phyloP scores from a whole-genome alignment of 768 basidiomycete species.

The Mrakia frigida region DNA sequence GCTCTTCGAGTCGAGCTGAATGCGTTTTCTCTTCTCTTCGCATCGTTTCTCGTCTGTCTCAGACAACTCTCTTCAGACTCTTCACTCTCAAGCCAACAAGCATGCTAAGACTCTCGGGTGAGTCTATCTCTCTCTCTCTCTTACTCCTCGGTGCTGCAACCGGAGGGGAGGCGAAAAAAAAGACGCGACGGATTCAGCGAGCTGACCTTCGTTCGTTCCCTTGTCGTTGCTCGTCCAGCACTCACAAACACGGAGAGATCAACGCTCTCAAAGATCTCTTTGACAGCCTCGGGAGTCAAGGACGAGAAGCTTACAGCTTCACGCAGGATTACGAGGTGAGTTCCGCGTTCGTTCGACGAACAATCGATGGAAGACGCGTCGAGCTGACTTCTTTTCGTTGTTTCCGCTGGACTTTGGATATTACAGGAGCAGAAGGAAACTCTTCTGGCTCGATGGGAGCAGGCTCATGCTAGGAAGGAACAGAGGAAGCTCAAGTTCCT shows the following conservation, averaged over 20 bases:
- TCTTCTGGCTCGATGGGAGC: background rate
- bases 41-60: background rate
- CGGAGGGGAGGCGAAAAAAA: background rate
- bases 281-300: background rate
- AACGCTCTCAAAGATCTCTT: background rate
- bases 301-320: background rate
- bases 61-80: constrained; percentile 8
- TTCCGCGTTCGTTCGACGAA: background rate
- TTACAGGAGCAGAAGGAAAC: background rate
- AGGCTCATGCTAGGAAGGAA: constrained; percentile 2
- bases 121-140: background rate
- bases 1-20: background rate
- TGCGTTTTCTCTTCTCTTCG: background rate
- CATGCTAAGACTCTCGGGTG: background rate
- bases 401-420: background rate
- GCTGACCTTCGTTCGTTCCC: background rate
- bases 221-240: background rate
- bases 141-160: background rate
- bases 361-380: background rate
- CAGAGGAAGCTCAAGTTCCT: constrained; percentile 1
- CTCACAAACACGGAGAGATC: constrained; percentile 1
- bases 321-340: constrained; percentile 9
- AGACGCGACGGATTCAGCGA: too few species aligned
- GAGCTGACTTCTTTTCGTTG: background rate
- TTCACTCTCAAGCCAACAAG: constrained; percentile 16